Evolutionary conservation across 139 green algal genomes (phyloP), one percentile per base, ranked within the genome.

Genomic region (Haematococcus lacustris): DNA sequence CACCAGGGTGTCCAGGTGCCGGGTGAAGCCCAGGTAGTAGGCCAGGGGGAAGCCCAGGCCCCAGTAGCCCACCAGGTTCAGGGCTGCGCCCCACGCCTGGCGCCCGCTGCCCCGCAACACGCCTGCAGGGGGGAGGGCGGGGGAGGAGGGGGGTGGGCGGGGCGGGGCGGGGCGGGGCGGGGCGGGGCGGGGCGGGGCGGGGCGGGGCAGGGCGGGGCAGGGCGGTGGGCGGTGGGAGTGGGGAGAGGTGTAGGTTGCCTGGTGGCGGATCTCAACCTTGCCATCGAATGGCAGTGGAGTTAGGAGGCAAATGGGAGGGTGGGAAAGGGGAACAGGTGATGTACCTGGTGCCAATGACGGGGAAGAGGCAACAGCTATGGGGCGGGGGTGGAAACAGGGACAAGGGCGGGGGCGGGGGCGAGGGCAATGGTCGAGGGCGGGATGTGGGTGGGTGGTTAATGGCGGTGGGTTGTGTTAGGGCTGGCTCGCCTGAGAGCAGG

Each of bases 41-140:
- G 83, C 80, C 32, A 88, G 71, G 6, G 88, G 88, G 30, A 90
- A 51, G 34, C 82, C 88, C 39, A 93, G 32, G 33, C 70, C 21
- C 79, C 80, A 93, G 65, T 82, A 89, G 47, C 51, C 50, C 9
- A 73, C 26, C 35, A 90, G 70, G 73, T 89, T 91, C 62, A 72
- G 73, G 32, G 0, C 63, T 62, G 50, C 82, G 37, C 74, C 85
- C 70, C 70, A 71, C 59, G 51, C 73, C 64, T 85, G 83, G 21
- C 77, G 65, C 5, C 82, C 84, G 26, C 35, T 51, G 13, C 74
- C 69, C 30, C 87, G 64, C 26, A 76, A 57, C 1, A n/a, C n/a
- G n/a, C n/a, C n/a, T n/a, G n/a, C n/a, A n/a, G n/a, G n/a, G n/a
- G n/a, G n/a, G n/a, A n/a, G 76, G 68, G 35, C 17, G 21, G 13